Evolutionary conservation across 1,284 basidiomycete genomes (phyloP).

Genomic region (Laetiporus sulphureus): DNA sequence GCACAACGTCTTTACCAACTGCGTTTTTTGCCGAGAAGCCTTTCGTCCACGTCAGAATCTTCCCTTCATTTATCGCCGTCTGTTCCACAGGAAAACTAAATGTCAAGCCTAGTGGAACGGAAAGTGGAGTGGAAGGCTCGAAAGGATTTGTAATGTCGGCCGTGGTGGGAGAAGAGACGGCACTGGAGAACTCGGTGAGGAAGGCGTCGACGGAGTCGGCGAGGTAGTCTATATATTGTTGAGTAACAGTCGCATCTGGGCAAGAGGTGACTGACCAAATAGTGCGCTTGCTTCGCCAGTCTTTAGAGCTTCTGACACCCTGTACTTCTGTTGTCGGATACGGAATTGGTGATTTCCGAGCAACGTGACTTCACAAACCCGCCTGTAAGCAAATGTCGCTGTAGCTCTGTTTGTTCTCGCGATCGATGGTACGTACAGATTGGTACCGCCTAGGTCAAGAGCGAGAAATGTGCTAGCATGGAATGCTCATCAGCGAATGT

Average conservation of each 20-base stretch:
- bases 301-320: slow-evolving; percentile 85
- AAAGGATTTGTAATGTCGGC: slow-evolving; percentile 15
- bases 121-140: slow-evolving; percentile 8
- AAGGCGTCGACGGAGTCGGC: slow-evolving; percentile 95
- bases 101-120: slow-evolving; percentile 81
- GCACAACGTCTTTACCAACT: slow-evolving; percentile 87
- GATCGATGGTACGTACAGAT: slow-evolving; percentile 58
- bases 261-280: slow-evolving; percentile 58
- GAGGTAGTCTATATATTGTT: slow-evolving; percentile 80
- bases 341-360: slow-evolving; percentile 84
- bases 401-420: too few relatives aligned
- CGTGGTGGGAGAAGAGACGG: slow-evolving; percentile 29
- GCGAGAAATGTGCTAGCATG: slow-evolving; percentile 80
- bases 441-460: slow-evolving; percentile 92
- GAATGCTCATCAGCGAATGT: too few relatives aligned
- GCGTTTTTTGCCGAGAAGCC: slow-evolving; percentile 91
- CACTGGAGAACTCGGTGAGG: slow-evolving; percentile 53
- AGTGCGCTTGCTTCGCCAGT: slow-evolving; percentile 78
- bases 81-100: slow-evolving; percentile 99
- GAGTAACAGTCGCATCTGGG: background rate
- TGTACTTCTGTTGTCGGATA: slow-evolving; percentile 91
- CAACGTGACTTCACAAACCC: slow-evolving; percentile 91
- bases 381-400: slow-evolving; percentile 56
- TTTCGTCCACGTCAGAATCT: slow-evolving; percentile 95
- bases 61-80: slow-evolving; percentile 85